These are phyloP conservation scores for Lentinula novae-zelandiae DNA, from an alignment of 1,284 basidiomycete species.

Conservation along the genomic window DNA sequence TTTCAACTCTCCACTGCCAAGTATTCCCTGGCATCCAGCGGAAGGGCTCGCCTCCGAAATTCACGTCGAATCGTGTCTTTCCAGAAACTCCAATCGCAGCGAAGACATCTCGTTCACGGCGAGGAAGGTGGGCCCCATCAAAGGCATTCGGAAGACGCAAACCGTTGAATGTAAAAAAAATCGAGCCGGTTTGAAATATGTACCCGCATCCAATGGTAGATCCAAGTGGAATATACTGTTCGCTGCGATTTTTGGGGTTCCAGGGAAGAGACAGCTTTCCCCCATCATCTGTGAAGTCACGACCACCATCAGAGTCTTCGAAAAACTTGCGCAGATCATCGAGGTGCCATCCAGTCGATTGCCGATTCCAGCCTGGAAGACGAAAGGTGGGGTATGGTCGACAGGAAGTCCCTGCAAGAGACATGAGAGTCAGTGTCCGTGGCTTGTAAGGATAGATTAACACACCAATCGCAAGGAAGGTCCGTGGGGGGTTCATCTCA, in stretches of 20 bases:
- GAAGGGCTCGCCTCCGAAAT: slow-evolving; percentile 59
- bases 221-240: slow-evolving; percentile 31
- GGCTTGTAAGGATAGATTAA: neutral
- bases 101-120: slow-evolving; percentile 50
- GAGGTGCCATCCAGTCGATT: slow-evolving; percentile 61
- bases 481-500: slow-evolving; percentile 37
- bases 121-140: slow-evolving; percentile 53
- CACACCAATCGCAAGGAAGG: slow-evolving; percentile 59
- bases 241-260: slow-evolving; percentile 16
- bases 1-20: slow-evolving; percentile 56
- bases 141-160: slow-evolving; percentile 55
- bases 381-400: slow-evolving; percentile 61
- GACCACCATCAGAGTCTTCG: slow-evolving; percentile 61
- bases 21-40: slow-evolving; percentile 62
- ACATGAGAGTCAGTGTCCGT: neutral
- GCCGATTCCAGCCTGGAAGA: slow-evolving; percentile 70
- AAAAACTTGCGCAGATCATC: slow-evolving; percentile 73
- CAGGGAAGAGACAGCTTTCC: neutral
- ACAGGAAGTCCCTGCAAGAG: slow-evolving; percentile 53
- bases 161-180: slow-evolving; percentile 71
- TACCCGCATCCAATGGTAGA: slow-evolving; percentile 65
- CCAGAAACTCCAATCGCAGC: slow-evolving; percentile 62
- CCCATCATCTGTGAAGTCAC: slow-evolving; percentile 37
- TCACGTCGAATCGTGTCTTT: slow-evolving; percentile 51
- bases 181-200: slow-evolving; percentile 42